Evolutionary conservation across 768 basidiomycete genomes (phyloP).

Genomic region (Dioszegia aurantiaca): DNA sequence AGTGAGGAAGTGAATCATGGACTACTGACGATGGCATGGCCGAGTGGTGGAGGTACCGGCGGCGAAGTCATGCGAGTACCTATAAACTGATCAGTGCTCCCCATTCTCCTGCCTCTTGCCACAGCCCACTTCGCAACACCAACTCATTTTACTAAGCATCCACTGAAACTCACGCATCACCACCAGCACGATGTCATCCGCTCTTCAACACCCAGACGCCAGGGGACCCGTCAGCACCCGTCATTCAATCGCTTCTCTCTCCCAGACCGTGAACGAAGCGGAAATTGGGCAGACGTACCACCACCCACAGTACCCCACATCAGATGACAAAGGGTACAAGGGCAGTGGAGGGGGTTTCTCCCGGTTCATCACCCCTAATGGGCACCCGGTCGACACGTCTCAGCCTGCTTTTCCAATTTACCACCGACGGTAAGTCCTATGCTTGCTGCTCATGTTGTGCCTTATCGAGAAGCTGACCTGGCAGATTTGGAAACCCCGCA

Average conservation of each 20-base stretch:
- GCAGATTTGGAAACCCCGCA: conserved; percentile 49
- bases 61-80: no score
- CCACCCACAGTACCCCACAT: conserved; percentile 10
- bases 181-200: background rate
- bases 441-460: background rate
- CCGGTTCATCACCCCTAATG: conserved; percentile 49
- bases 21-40: no score
- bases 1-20: no score
- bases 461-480: background rate
- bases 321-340: conserved; percentile 19
- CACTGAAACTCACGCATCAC: background rate
- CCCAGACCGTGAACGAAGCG: conserved; percentile 2
- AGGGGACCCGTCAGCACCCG: background rate
- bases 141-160: background rate
- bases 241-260: background rate
- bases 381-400: conserved; percentile 45
- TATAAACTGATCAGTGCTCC: no score
- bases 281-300: background rate
- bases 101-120: background rate
- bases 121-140: background rate
- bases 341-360: conserved; percentile 28
- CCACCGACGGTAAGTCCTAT: conserved; percentile 33
- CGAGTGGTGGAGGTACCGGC: no score
- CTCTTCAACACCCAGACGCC: background rate
- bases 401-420: conserved; percentile 45